Base-by-base conservation (phyloP, 495 filamentous ascomycete genomes). In the Amniculicola lignicola region DNA sequence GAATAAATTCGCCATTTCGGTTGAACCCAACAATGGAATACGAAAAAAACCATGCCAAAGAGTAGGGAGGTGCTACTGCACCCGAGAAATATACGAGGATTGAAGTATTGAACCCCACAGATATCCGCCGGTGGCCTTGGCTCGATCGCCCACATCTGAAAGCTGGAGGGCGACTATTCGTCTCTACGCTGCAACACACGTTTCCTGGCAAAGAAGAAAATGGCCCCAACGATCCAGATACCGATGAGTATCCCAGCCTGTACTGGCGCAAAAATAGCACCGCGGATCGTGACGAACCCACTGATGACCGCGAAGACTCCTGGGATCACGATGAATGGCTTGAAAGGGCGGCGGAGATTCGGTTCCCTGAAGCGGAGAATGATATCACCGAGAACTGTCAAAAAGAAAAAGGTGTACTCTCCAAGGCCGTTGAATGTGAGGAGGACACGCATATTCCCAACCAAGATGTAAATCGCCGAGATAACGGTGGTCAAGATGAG, bases 391-490 rank as follows among this genome's bases (percentile, higher is more conserved):
- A 80, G 51, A 3, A 80, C 77, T 2, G 77, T 79, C 4, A 83
- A 65, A 57, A 80, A 79, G 69, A 81, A 83, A 65, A 83, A 81
- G 0, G 74, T 69, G 53, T 78, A 82, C 61, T 81, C 80, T 10
- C 73, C 77, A 2, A 82, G 64, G 0, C 80, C 79, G 54, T 78
- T 79, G 63, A 81, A 79, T 2, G 77, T 82, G 6, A 83, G 61
- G 2, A 83, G 69, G 0, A 74, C 72, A 4, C 78, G 73, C 70
- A 83, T 81, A 58, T 69, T 82, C 2, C 79, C 80, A 2, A 81
- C 62, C 15, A 80, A 64, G 29, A 82, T 80, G 59, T 82, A 83
- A 6, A 79, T 29, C 0, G 73, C 61, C 1, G 78, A 72, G 9
- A 82, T 71, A 15, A 74, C 46, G 0, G 71, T 68, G 6, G 74